Conservation (phyloP, 192 early-diverging fungal genomes). For the Endogone sp. region DNA sequence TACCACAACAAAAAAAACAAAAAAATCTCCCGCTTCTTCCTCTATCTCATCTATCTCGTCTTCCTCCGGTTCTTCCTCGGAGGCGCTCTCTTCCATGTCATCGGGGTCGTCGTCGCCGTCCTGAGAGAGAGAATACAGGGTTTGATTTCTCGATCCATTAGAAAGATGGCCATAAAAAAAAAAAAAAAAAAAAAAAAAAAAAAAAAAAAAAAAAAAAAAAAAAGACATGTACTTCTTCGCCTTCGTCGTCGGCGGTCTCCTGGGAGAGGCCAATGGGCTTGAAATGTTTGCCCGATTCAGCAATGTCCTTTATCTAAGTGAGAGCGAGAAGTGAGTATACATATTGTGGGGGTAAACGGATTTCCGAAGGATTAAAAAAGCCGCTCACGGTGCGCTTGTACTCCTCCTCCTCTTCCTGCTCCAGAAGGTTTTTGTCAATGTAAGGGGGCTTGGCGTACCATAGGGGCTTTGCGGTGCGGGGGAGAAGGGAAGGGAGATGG, state of each 20-base stretch:
- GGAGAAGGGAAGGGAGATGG: background rate
- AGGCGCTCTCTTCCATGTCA: background rate
- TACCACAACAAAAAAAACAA: too few relatives aligned
- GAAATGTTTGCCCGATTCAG: background rate
- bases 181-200: too few relatives aligned
- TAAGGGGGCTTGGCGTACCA: background rate
- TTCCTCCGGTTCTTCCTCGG: background rate
- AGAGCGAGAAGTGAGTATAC: background rate
- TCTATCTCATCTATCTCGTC: background rate
- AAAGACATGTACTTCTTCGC: background rate
- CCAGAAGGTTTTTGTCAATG: background rate
- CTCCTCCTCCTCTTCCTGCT: background rate
- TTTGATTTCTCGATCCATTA: too few relatives aligned
- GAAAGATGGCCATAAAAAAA: too few relatives aligned
- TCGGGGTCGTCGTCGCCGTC: background rate
- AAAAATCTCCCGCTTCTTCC: background rate
- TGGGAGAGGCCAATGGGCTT: background rate
- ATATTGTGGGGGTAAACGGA: too few relatives aligned
- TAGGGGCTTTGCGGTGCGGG: background rate
- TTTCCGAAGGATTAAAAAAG: too few relatives aligned
- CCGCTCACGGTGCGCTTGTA: background rate
- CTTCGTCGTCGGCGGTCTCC: background rate
- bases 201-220: too few relatives aligned
- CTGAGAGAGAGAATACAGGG: background rate
- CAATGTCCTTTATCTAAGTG: background rate